Base-by-base conservation (phyloP, 257 asterid species). In the Nicotiana knightiana region DNA sequence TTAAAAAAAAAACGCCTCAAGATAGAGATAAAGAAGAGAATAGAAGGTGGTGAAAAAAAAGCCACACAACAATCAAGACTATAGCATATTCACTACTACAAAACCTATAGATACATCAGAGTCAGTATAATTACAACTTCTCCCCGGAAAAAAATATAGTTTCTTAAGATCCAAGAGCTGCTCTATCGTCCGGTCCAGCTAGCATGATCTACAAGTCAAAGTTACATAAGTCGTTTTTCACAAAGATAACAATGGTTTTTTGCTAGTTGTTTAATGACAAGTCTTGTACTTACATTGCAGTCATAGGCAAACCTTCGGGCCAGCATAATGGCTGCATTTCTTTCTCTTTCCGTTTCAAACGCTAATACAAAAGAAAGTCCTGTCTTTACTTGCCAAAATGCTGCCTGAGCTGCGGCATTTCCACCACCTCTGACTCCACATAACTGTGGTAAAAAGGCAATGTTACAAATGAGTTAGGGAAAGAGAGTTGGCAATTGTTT, bases 341-440 rank as follows among this genome's bases (percentile, higher is more conserved):
- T 87, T 81, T 95, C 97, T 84, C 97, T 87, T 35, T 89, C 97
- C 2, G 99, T 88, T 85, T 95, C 99, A 84, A 93, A 95, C 7
- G 96, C 99, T 51, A 95, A 83, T 33, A 93, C 92, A 26, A 95
- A 93, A 81, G 97, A 87, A 67, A 85, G 81, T 33, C 94, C 98
- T 0, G 35, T 64, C 87, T 93, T 92, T 46, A 92, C 90, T 86
- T 93, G 94, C 98, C 97, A 95, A 86, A 89, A 95, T 26, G 86
- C 90, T 48, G 99, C 92, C 88, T 95, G 97, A 33, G 96, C 95
- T 59, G 99, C 99, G n/a, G 97, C 97, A 79, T 89, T 95, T 3
- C 99, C 99, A 24, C 97, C 97, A 39, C 99, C 99, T 93, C 99
- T 89, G 81, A 93, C 91, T 70, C 99, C 99, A 87, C 99, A 95